These are phyloP conservation scores for Arctostaphylos glauca DNA, from an alignment of 148 eudicot species.

Conservation along the genomic window DNA sequence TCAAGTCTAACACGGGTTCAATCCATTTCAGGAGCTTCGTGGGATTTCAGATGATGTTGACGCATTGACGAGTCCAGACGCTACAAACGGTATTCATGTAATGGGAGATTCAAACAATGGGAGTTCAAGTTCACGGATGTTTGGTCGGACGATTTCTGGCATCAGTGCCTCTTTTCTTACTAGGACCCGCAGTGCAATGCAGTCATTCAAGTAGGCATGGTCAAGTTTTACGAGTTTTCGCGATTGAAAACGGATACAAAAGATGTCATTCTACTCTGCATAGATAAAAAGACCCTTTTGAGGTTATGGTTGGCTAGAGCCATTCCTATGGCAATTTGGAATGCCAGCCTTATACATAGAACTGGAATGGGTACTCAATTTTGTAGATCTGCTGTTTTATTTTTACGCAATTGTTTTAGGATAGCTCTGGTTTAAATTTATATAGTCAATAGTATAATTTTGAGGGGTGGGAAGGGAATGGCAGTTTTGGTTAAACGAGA, in stretches of 20 bases:
- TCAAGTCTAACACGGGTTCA: neutral
- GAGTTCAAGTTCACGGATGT: slow-evolving; percentile 24
- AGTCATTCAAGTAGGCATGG: slow-evolving; percentile 40
- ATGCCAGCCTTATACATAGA: neutral
- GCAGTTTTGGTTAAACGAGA: neutral
- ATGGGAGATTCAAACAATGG: slow-evolving; percentile 31
- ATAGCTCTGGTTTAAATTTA: neutral
- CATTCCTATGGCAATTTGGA: neutral
- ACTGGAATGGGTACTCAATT: slow-evolving; percentile 8
- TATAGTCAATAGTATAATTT: neutral
- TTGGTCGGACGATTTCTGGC: slow-evolving; percentile 37
- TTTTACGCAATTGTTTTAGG: neutral
- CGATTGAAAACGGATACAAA: neutral
- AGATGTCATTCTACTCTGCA: neutral
- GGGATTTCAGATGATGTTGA: slow-evolving; percentile 36
- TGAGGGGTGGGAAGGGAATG: neutral
- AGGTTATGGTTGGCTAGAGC: neutral
- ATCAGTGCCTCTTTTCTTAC: slow-evolving; percentile 43
- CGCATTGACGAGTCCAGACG: slow-evolving; percentile 24
- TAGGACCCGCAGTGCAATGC: slow-evolving; percentile 55
- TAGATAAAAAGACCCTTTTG: neutral
- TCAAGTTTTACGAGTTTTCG: neutral
- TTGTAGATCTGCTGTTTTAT: slow-evolving; percentile 4
- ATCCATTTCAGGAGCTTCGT: slow-evolving; percentile 40
- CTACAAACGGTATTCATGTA: slow-evolving; percentile 26